Evolutionary conservation across 2,329 filamentous ascomycete genomes (phyloP).

Genomic region (Pseudogymnoascus sp.): DNA sequence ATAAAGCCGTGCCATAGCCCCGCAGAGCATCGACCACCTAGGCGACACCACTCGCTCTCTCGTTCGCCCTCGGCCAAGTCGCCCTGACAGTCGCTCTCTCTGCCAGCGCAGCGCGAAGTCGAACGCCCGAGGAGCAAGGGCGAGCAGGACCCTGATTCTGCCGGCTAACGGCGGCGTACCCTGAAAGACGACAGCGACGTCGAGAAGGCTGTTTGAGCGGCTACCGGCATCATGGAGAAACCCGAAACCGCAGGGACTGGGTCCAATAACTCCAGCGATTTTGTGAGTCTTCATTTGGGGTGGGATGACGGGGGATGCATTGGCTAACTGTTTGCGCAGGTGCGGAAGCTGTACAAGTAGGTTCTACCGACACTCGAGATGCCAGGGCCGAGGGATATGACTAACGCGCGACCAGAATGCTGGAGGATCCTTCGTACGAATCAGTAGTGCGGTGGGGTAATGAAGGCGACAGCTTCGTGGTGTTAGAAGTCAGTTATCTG

Average conservation of each 20-base stretch:
- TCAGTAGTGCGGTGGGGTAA: constrained; percentile 94
- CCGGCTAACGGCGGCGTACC: not conserved
- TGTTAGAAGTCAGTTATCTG: constrained; percentile 66
- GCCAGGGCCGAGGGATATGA: constrained; percentile 25
- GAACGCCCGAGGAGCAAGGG: not conserved
- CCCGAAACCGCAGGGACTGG: constrained; percentile 23
- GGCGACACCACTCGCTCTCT: not conserved
- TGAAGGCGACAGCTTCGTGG: constrained; percentile 90
- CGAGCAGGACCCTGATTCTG: constrained; percentile 4
- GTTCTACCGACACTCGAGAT: constrained; percentile 20
- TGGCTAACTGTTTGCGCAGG: constrained; percentile 43
- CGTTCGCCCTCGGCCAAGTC: not conserved
- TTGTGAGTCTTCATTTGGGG: constrained; percentile 53
- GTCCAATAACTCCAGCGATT: constrained; percentile 85
- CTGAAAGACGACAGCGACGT: not conserved
- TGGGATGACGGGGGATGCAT: constrained; percentile 7
- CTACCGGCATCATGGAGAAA: constrained; percentile 24
- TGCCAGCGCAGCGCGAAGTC: not conserved
- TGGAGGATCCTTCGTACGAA: constrained; percentile 88
- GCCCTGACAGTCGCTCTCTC: not conserved
- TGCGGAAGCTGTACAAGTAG: constrained; percentile 98
- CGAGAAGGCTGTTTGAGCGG: not conserved
- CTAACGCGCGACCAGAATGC: constrained; percentile 58
- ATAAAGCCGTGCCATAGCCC: constrained; percentile 2
- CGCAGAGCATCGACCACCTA: constrained; percentile 4